phyloP scores from a whole-genome alignment of 495 filamentous ascomycete species.

The Annulohypoxylon maeteangense region DNA sequence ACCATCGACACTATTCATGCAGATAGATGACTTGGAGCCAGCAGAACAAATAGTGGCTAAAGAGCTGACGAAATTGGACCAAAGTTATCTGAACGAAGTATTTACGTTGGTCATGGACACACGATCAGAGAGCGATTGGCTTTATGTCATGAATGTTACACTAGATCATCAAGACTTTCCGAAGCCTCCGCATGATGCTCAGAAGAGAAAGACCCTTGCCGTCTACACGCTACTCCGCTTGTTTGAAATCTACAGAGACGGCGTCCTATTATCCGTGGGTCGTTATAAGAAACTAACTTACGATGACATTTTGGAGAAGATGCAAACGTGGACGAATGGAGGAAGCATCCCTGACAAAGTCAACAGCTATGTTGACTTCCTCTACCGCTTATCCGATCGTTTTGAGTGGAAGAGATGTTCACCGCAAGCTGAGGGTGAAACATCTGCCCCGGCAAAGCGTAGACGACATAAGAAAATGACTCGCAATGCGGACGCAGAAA shows the following conservation, averaged over 20 bases:
- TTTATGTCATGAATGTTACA: neutral
- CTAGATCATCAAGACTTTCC: conserved; percentile 28
- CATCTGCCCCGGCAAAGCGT: conserved; percentile 42
- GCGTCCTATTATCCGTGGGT: neutral
- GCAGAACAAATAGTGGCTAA: conserved; percentile 30
- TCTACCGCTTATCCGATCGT: conserved; percentile 35
- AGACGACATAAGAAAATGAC: conserved; percentile 50
- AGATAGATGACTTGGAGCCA: conserved; percentile 35
- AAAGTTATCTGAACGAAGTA: conserved; percentile 16
- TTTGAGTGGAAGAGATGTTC: conserved; percentile 24
- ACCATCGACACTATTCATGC: conserved; percentile 21
- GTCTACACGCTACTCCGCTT: conserved; percentile 36
- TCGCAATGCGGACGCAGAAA: conserved; percentile 59
- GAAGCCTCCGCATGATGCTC: conserved; percentile 18
- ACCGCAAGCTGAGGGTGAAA: neutral
- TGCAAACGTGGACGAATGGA: neutral
- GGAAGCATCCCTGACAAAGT: neutral
- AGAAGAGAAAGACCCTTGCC: conserved; percentile 16
- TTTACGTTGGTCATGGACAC: conserved; percentile 11
- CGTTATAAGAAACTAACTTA: conserved; percentile 34
- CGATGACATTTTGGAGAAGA: conserved; percentile 17
- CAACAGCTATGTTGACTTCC: conserved; percentile 25
- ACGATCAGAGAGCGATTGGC: conserved; percentile 13
- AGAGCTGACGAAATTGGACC: conserved; percentile 24
- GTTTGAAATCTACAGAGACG: conserved; percentile 34